phyloP scores from a whole-genome alignment of 73 alveolate species.

The Symbiodinium natans region DNA sequence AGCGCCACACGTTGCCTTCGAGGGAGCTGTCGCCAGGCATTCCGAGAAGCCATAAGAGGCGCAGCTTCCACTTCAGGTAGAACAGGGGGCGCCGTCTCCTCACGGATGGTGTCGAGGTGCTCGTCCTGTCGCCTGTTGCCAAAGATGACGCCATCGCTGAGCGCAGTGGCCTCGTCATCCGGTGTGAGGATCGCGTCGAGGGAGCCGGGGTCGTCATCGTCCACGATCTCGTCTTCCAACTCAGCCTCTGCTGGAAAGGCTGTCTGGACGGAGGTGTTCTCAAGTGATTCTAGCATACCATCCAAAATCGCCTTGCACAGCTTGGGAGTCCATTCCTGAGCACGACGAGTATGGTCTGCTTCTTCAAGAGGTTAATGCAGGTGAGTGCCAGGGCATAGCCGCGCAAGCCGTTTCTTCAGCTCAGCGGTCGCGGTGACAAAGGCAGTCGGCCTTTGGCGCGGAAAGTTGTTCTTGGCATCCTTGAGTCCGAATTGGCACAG shows the following conservation, averaged over 20 bases:
- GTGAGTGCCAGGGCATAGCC: background rate
- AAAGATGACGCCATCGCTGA: background rate
- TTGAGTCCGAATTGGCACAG: no score
- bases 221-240: background rate
- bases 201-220: background rate
- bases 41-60: background rate
- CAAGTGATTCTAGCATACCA: background rate
- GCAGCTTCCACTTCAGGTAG: background rate
- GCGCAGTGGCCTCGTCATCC: background rate
- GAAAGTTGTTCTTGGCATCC: no score
- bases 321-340: background rate
- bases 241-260: slow-evolving; percentile 35
- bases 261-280: background rate
- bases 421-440: background rate
- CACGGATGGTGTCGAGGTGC: background rate
- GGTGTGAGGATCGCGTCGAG: background rate
- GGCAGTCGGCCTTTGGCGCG: background rate
- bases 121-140: background rate
- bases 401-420: background rate
- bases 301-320: background rate
- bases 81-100: background rate
- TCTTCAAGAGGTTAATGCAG: background rate
- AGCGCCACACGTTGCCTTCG: background rate
- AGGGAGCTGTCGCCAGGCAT: background rate
- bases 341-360: background rate